Conservation (phyloP, 2,329 filamentous ascomycete genomes). For the Didymella keratinophila region DNA sequence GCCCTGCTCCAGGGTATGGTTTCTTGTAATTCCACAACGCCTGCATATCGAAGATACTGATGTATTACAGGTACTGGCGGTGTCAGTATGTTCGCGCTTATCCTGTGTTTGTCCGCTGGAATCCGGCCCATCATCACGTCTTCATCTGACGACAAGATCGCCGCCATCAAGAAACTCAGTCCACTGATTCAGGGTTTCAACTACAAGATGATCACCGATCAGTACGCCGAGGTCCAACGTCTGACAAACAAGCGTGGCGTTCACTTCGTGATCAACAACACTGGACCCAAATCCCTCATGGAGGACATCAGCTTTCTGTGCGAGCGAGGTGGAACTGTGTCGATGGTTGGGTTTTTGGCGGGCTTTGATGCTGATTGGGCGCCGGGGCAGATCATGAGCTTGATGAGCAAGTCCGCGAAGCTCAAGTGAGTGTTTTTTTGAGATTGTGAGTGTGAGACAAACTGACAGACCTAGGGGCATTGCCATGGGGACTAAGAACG, state of each 20-base stretch:
- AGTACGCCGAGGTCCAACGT: slow-evolving; percentile 61
- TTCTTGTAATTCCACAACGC: background rate
- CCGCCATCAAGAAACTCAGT: slow-evolving; percentile 54
- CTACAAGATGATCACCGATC: slow-evolving; percentile 63
- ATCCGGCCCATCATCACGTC: slow-evolving; percentile 65
- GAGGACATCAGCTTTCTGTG: slow-evolving; percentile 26
- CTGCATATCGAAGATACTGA: background rate
- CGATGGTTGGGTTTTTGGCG: slow-evolving; percentile 37
- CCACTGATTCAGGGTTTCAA: slow-evolving; percentile 55
- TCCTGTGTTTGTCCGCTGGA: slow-evolving; percentile 35
- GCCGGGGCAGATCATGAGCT: slow-evolving; percentile 19
- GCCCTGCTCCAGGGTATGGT: slow-evolving; percentile 28
- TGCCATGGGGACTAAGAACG: slow-evolving; percentile 3
- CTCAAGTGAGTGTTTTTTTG: slow-evolving; percentile 25
- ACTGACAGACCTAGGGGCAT: slow-evolving; percentile 6
- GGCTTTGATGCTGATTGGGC: slow-evolving; percentile 24
- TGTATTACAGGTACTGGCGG: slow-evolving; percentile 52
- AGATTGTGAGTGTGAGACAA: background rate
- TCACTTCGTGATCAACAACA: slow-evolving; percentile 58
- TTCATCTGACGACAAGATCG: slow-evolving; percentile 61
- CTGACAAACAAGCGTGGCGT: slow-evolving; percentile 53
- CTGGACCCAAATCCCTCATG: slow-evolving; percentile 27
- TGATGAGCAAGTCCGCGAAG: slow-evolving; percentile 35
- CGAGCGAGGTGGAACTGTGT: slow-evolving; percentile 28
- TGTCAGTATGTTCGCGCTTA: slow-evolving; percentile 46